These are phyloP conservation scores for Parastagonospora nodorum DNA, from an alignment of 2,329 filamentous ascomycete species.

Conservation along the genomic window DNA sequence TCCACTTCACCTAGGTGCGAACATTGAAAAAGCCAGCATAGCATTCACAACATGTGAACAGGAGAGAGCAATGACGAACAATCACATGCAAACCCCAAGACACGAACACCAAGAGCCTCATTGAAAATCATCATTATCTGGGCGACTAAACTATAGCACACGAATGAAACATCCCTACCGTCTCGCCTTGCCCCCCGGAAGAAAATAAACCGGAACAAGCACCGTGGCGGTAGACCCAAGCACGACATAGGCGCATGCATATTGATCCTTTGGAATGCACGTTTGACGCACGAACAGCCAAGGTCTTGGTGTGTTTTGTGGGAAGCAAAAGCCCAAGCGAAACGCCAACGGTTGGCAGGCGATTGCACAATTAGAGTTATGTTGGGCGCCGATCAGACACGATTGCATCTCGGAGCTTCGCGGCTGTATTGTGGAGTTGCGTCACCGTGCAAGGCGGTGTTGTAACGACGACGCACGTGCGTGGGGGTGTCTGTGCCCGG, in stretches of 20 bases:
- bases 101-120: too few species aligned
- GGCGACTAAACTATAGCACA: too few species aligned
- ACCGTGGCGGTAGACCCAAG: neutral
- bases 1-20: neutral
- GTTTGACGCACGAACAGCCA: neutral
- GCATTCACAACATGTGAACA: too few species aligned
- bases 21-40: too few species aligned
- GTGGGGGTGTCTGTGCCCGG: too few species aligned
- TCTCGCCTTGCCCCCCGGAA: neutral
- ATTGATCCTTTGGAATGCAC: neutral
- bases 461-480: neutral
- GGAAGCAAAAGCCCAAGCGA: too few species aligned
- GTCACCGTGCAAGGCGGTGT: neutral
- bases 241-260: neutral
- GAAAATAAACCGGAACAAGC: neutral
- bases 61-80: too few species aligned
- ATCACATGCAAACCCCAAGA: too few species aligned
- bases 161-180: slow-evolving; percentile 9
- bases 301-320: neutral
- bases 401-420: neutral
- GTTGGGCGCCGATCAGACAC: neutral
- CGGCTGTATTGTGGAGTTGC: neutral
- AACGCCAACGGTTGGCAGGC: too few species aligned
- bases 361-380: neutral
- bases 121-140: too few species aligned